Evolutionary conservation across 139 green algal genomes (phyloP), one percentile per base, ranked within the genome.

Genomic region (Pleodorina starrii): DNA sequence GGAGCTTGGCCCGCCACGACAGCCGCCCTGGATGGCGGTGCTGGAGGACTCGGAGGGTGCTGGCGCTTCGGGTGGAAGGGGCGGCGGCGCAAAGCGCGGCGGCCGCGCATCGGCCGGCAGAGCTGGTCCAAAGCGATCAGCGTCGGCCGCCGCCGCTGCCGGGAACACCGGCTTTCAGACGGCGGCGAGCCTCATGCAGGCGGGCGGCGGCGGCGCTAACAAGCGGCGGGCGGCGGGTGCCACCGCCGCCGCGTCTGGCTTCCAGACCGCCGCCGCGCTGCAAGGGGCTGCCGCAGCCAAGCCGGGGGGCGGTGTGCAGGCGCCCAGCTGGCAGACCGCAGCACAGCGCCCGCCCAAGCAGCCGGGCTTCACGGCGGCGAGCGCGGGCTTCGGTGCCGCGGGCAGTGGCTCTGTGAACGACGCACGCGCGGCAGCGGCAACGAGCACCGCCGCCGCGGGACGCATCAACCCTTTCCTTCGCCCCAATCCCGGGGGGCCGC

Each of bases 101-200:
- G 23, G 59, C 12, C 25, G 43, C 43, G 43, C 27, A 5, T 27
- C 51, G 42, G 59, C 6, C 40, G 35, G 72, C 16, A 14, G 29
- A 19, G 40, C 40, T 7, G 72, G 80, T 10, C 66, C 1, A 25
- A 86, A 76, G 38, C 80, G 80, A 9, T 1, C 25, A 27, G 59
- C 80, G 42, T 4, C 38, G 29, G 59, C 11, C 5, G 80, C 6
- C 16, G 59, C n/a, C 5, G 78, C 7, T 1, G 75, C 25, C n/a
- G 48, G 6, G 50, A 68, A 43, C 27, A 73, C 60, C 14, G 60
- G 81, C 25, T 77, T 78, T 14, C 43, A 78, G 60, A 87, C 60
- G 25, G 81, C 81, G 27, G 80, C 80, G 2, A 77, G 42, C 80
- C n/a, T 86, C 16, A 76, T 76, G 80, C 40, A 86, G 59, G 19